Evolutionary conservation across 352 stramenopile species (phyloP).

Genomic region (Elongisporangium undulatum): DNA sequence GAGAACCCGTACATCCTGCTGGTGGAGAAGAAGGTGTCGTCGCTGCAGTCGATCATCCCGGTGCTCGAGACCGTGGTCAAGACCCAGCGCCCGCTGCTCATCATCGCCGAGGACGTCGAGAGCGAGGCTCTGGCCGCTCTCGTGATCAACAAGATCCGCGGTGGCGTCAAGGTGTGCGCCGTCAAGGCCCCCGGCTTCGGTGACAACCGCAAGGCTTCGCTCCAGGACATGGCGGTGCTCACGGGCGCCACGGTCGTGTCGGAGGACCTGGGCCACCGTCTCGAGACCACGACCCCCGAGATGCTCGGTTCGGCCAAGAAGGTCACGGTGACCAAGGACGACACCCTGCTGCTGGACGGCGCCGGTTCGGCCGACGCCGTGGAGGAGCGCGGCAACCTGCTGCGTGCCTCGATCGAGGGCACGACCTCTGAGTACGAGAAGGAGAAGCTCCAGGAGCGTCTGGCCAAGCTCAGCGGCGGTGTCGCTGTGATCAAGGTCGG

Average conservation of each 20-base stretch:
- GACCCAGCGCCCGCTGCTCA: slow-evolving; percentile 95
- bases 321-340: slow-evolving; percentile 98
- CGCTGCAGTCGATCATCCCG: slow-evolving; percentile 94
- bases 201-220: slow-evolving; percentile 99
- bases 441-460: slow-evolving; percentile 99
- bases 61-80: slow-evolving; percentile 98
- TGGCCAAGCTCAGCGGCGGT: slow-evolving; percentile 98
- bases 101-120: slow-evolving; percentile 99
- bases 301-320: slow-evolving; percentile 95
- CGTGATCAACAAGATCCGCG: slow-evolving; percentile 99
- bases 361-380: slow-evolving; percentile 91
- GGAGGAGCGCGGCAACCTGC: slow-evolving; percentile 95
- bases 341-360: slow-evolving; percentile 98
- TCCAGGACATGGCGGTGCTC: slow-evolving; percentile 99
- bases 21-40: slow-evolving; percentile 99
- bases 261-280: slow-evolving; percentile 98
- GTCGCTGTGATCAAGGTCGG: slow-evolving; percentile 99
- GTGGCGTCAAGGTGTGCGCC: slow-evolving; percentile 98
- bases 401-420: slow-evolving; percentile 93
- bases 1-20: slow-evolving; percentile 99
- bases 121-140: slow-evolving; percentile 98
- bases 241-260: slow-evolving; percentile 98
- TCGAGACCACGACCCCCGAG: slow-evolving; percentile 95
- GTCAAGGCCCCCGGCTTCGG: slow-evolving; percentile 99
- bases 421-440: slow-evolving; percentile 99